Evolutionary conservation across 768 basidiomycete species (phyloP).

Genomic region (Serpula lacrymans): DNA sequence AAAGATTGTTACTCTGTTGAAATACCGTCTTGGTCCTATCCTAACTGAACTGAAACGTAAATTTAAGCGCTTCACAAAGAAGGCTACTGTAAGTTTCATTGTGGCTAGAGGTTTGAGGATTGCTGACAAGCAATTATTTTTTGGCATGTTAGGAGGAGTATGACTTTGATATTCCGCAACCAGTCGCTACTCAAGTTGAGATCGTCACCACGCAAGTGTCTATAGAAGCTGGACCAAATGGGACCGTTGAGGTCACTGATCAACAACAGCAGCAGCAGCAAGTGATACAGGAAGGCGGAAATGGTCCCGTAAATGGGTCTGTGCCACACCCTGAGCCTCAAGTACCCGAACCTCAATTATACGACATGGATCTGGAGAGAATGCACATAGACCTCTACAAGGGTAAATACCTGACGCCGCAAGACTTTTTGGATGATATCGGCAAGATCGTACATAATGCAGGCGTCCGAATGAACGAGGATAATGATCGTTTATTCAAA

Average conservation of each 20-base stretch:
- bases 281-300: conserved; percentile 23
- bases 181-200: conserved; percentile 24
- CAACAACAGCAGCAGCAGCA: too few species aligned
- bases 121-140: conserved; percentile 8
- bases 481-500: conserved; percentile 72
- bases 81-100: conserved; percentile 56
- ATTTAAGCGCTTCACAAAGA: conserved; percentile 86
- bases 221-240: conserved; percentile 37
- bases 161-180: conserved; percentile 42
- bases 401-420: conserved; percentile 81
- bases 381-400: conserved; percentile 86
- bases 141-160: conserved; percentile 74
- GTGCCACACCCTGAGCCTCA: conserved; percentile 28
- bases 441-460: conserved; percentile 80
- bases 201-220: conserved; percentile 36
- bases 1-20: conserved; percentile 72
- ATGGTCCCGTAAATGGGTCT: conserved; percentile 41
- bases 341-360: conserved; percentile 47
- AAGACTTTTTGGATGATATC: conserved; percentile 83
- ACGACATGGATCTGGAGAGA: conserved; percentile 88
- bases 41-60: conserved; percentile 87
- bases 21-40: conserved; percentile 88
- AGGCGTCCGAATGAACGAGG: conserved; percentile 50
- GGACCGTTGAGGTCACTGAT: conserved; percentile 41
- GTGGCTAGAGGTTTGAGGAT: conserved; percentile 1